Evolutionary conservation across 805 yeast genomes (phyloP).

Genomic region (Cyberlindnera suaveolens): DNA sequence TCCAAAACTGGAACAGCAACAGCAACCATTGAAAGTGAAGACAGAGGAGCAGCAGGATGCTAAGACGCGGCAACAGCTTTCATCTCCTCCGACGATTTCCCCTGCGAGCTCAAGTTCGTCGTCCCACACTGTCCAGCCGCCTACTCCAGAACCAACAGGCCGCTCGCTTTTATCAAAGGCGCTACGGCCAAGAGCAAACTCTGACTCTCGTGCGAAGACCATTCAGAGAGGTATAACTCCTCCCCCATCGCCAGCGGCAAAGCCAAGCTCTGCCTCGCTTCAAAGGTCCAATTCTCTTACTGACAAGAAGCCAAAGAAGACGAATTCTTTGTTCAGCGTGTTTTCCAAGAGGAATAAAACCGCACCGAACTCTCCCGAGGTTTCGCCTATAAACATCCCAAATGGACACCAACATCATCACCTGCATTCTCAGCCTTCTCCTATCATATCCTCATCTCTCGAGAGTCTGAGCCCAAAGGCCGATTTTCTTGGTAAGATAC

Average conservation of each 20-base stretch:
- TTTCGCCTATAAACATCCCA: conserved; percentile 16
- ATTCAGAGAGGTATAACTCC: conserved; percentile 1
- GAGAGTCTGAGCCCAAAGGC: conserved; percentile 11
- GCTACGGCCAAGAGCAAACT: conserved; percentile 21
- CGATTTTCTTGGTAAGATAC: conserved; percentile 2
- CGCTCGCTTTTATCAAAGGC: conserved; percentile 20
- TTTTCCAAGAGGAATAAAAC: conserved; percentile 25
- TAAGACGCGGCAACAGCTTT: not conserved
- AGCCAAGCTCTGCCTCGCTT: not conserved
- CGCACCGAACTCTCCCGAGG: conserved; percentile 15
- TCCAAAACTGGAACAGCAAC: not conserved
- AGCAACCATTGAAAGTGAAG: not conserved
- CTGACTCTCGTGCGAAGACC: conserved; percentile 15
- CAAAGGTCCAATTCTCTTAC: conserved; percentile 17
- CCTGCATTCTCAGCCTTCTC: not conserved
- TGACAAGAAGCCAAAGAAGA: conserved; percentile 20
- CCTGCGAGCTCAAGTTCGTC: not conserved
- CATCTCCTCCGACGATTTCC: not conserved
- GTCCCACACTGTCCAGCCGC: not conserved
- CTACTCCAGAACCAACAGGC: conserved; percentile 3
- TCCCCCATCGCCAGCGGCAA: not conserved
- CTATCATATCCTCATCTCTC: conserved; percentile 3
- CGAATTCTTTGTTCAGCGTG: conserved; percentile 23
- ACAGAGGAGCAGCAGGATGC: conserved; percentile 4
- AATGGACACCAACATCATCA: not conserved